phyloP scores from a whole-genome alignment of 2,329 filamentous ascomycete species.

The Microdochium trichocladiopsis region DNA sequence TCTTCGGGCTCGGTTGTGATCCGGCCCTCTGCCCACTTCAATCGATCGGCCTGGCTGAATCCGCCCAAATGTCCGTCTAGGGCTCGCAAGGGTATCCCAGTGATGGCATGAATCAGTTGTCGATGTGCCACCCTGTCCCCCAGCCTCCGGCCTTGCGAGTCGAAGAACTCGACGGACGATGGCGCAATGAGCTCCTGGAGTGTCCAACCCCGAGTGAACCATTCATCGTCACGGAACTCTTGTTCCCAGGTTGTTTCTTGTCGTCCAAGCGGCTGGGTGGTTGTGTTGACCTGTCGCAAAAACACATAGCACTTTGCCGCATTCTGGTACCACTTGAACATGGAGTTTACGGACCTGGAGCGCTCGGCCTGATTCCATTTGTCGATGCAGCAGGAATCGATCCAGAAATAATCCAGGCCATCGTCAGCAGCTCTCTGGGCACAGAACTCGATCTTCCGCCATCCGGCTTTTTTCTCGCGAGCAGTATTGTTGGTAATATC shows the following conservation, averaged over 20 bases:
- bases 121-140: neutral
- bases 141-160: neutral
- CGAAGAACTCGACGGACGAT: neutral
- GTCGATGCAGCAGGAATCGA: slow-evolving; percentile 2
- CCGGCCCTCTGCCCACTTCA: slow-evolving; percentile 9
- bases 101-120: neutral
- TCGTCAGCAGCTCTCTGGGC: neutral
- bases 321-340: neutral
- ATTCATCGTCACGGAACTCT: slow-evolving; percentile 7
- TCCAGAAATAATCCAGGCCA: neutral
- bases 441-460: neutral
- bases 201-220: slow-evolving; percentile 15
- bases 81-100: neutral
- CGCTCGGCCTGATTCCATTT: neutral
- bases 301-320: slow-evolving; percentile 1
- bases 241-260: neutral
- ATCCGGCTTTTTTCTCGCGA: neutral
- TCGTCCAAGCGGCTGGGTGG: slow-evolving; percentile 3
- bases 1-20: slow-evolving; percentile 8
- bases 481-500: neutral
- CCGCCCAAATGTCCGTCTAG: neutral
- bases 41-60: neutral
- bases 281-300: no score
- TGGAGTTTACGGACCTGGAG: neutral
- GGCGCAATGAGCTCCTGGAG: slow-evolving; percentile 10